These are phyloP conservation scores for Botrytis fragariae DNA, from an alignment of 2,329 filamentous ascomycete genomes.

Conservation along the genomic window DNA sequence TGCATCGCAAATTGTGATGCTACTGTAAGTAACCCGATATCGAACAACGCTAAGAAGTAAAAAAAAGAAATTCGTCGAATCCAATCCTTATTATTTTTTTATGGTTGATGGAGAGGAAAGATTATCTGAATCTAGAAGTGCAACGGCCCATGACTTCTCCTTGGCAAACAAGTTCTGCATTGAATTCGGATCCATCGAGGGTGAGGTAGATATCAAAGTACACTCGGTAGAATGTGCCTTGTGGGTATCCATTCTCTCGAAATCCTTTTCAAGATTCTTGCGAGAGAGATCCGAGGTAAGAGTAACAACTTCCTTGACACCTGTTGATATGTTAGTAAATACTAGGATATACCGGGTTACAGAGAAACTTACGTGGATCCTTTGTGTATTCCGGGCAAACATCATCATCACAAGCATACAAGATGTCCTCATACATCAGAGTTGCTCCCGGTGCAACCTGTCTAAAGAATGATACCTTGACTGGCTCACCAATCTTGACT, in stretches of 20 bases:
- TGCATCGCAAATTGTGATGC: slow-evolving; percentile 15
- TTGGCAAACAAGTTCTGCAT: slow-evolving; percentile 97
- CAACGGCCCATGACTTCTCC: slow-evolving; percentile 98
- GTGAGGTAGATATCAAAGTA: slow-evolving; percentile 84
- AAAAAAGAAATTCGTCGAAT: slow-evolving; percentile 32
- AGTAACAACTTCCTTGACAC: slow-evolving; percentile 98
- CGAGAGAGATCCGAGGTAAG: slow-evolving; percentile 94
- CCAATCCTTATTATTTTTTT: slow-evolving; percentile 21
- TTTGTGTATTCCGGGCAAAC: slow-evolving; percentile 98
- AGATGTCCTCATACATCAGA: slow-evolving; percentile 98
- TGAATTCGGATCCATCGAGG: slow-evolving; percentile 95
- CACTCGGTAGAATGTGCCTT: slow-evolving; percentile 90
- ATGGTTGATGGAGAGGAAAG: slow-evolving; percentile 3
- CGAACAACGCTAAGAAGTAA: slow-evolving; percentile 18
- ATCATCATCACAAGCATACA: slow-evolving; percentile 97
- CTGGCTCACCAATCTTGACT: slow-evolving; percentile 98
- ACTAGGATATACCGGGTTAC: not conserved
- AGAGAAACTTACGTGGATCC: slow-evolving; percentile 80
- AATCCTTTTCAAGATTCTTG: slow-evolving; percentile 99
- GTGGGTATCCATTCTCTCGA: slow-evolving; percentile 98
- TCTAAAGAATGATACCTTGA: slow-evolving; percentile 98
- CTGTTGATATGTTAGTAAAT: slow-evolving; percentile 48
- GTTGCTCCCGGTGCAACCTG: slow-evolving; percentile 96
- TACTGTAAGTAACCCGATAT: slow-evolving; percentile 20
- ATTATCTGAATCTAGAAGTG: slow-evolving; percentile 76